Conservation (phyloP, 208 protist species). For the Wallacemonas sp. region DNA sequence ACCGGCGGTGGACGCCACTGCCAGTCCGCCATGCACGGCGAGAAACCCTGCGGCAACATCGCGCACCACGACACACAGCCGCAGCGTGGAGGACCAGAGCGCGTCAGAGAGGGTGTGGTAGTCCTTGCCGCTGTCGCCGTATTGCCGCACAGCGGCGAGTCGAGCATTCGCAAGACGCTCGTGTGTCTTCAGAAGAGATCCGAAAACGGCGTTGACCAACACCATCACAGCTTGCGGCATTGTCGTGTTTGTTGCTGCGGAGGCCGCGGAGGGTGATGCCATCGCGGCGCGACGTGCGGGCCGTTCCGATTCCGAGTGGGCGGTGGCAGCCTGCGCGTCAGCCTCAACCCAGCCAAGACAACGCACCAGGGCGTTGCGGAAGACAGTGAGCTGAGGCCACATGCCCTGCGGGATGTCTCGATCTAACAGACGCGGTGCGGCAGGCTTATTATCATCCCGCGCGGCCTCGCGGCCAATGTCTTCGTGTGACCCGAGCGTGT, state of each 20-base stretch:
- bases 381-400: slow-evolving; percentile 44
- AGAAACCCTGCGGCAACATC: slow-evolving; percentile 59
- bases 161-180: slow-evolving; percentile 46
- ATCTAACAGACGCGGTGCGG: slow-evolving; percentile 44
- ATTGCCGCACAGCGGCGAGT: slow-evolving; percentile 29
- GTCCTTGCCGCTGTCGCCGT: slow-evolving; percentile 50
- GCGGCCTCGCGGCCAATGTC: no score
- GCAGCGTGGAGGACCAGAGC: slow-evolving; percentile 58
- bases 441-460: not conserved
- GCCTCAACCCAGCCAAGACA: slow-evolving; percentile 36
- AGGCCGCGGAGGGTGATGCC: not conserved
- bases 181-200: slow-evolving; percentile 41
- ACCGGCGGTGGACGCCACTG: slow-evolving; percentile 16
- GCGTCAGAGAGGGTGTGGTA: slow-evolving; percentile 41
- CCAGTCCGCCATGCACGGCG: slow-evolving; percentile 52
- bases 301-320: not conserved
- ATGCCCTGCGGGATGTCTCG: slow-evolving; percentile 46
- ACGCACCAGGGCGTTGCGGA: slow-evolving; percentile 64
- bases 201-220: slow-evolving; percentile 35
- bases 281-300: no score
- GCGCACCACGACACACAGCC: slow-evolving; percentile 48
- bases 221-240: slow-evolving; percentile 19
- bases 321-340: slow-evolving; percentile 14
- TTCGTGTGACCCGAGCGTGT: slow-evolving; percentile 39
- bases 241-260: not conserved